Evolutionary conservation across 208 protist species (phyloP).

Genomic region (Leishmania amazonensis): DNA sequence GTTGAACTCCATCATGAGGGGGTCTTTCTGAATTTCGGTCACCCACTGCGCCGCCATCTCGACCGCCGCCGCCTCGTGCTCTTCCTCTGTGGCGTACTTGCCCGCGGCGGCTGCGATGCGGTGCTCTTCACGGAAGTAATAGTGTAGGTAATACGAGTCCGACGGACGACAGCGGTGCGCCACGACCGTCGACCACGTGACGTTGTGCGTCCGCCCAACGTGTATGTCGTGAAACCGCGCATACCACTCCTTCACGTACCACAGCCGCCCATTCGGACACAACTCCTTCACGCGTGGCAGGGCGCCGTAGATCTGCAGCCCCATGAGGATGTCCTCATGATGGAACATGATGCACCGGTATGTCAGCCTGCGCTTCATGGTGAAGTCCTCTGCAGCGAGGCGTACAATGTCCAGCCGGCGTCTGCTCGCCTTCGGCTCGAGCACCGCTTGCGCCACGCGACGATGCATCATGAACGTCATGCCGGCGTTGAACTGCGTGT

Average conservation of each 20-base stretch:
- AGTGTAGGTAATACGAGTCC: constrained; percentile 11
- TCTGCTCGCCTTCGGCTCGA: constrained; percentile 5
- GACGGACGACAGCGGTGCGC: constrained; percentile 21
- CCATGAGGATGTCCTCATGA: constrained; percentile 12
- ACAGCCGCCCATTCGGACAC: background rate
- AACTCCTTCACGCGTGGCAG: background rate
- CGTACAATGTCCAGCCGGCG: background rate
- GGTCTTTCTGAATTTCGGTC: background rate
- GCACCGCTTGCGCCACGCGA: background rate
- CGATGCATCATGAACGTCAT: constrained; percentile 25
- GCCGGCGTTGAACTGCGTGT: constrained; percentile 10
- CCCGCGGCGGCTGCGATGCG: background rate
- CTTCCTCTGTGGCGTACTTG: background rate
- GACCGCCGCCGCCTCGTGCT: constrained; percentile 1
- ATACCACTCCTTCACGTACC: constrained; percentile 10
- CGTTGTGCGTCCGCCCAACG: constrained; percentile 5
- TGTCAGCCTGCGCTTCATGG: background rate
- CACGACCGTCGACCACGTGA: constrained; percentile 24
- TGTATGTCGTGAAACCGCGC: constrained; percentile 22
- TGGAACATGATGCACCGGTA: constrained; percentile 3
- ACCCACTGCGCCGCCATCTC: background rate
- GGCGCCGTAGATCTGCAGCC: background rate
- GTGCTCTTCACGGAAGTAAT: constrained; percentile 13
- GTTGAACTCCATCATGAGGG: background rate
- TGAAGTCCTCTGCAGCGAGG: constrained; percentile 12